Evolutionary conservation across 352 stramenopile genomes (phyloP).

Genomic region (Globisporangium paroecandrum): DNA sequence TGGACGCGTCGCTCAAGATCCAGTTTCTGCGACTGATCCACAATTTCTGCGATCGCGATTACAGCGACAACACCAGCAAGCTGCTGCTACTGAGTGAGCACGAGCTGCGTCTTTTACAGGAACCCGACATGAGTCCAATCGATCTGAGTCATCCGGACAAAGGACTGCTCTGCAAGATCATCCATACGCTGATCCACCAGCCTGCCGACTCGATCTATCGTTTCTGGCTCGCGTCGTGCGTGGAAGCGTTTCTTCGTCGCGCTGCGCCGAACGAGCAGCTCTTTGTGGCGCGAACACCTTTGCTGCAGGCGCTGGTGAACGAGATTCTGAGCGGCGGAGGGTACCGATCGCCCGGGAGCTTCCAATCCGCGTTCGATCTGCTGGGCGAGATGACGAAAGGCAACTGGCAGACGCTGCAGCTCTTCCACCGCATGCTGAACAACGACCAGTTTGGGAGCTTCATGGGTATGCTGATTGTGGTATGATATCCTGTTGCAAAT

Average conservation of each 20-base stretch:
- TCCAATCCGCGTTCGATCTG: conserved; percentile 96
- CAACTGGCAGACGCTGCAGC: conserved; percentile 86
- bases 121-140: conserved; percentile 40
- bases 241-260: conserved; percentile 94
- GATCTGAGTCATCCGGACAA: conserved; percentile 69
- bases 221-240: conserved; percentile 95
- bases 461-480: conserved; percentile 60
- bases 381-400: conserved; percentile 95
- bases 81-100: conserved; percentile 72
- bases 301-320: conserved; percentile 84
- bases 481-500: not conserved
- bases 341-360: conserved; percentile 87
- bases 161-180: conserved; percentile 90
- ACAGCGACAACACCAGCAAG: conserved; percentile 80
- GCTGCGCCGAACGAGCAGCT: conserved; percentile 84
- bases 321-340: conserved; percentile 83
- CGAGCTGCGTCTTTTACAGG: conserved; percentile 56
- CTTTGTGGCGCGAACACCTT: conserved; percentile 85
- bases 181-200: conserved; percentile 88
- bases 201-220: conserved; percentile 92
- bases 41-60: conserved; percentile 96
- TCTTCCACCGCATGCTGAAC: conserved; percentile 86
- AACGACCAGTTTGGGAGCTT: conserved; percentile 89
- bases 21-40: conserved; percentile 95
- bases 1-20: conserved; percentile 93